A percentile compares a stretch with the other conserved stretches of the same genome.
These are phyloP conservation scores for Nannizziopsis arthrosporioides DNA, from an alignment of 2,329 filamentous ascomycete genomes.

Conservation along the genomic window DNA sequence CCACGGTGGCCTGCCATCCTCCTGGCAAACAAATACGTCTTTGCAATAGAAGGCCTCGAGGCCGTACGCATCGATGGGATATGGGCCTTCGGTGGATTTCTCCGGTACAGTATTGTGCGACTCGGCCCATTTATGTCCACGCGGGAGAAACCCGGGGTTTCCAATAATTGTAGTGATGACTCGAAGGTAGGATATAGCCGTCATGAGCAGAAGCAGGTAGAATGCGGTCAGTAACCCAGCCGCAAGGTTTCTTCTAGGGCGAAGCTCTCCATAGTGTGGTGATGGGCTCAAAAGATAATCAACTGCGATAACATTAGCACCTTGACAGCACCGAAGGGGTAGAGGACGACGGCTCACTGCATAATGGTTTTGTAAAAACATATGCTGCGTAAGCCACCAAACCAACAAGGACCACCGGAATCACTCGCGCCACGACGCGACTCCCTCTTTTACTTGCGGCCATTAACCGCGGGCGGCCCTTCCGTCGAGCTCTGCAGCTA, in stretches of 20 bases:
- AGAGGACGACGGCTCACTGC: constrained; percentile 43
- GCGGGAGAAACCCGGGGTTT: constrained; percentile 63
- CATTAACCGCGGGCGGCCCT: constrained; percentile 19
- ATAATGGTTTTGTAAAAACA: constrained; percentile 55
- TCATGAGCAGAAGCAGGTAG: constrained; percentile 57
- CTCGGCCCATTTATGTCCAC: constrained; percentile 38
- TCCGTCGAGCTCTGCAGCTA: not conserved
- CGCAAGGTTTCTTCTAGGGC: constrained; percentile 44
- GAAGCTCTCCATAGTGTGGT: constrained; percentile 23
- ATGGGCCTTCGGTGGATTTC: constrained; percentile 10
- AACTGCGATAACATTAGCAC: constrained; percentile 38
- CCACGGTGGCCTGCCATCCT: constrained; percentile 73
- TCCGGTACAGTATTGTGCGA: constrained; percentile 15
- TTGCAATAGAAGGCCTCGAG: constrained; percentile 68
- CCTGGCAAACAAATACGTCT: constrained; percentile 72
- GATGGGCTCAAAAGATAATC: constrained; percentile 54
- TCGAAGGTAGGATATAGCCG: constrained; percentile 58
- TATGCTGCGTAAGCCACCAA: constrained; percentile 60
- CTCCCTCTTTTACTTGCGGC: constrained; percentile 38
- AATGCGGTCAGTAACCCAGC: constrained; percentile 61
- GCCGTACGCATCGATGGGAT: constrained; percentile 50
- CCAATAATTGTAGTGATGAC: constrained; percentile 55
- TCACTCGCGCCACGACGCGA: constrained; percentile 50
- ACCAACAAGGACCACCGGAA: constrained; percentile 58
- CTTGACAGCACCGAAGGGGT: not conserved